Evolutionary conservation across 495 filamentous ascomycete genomes (phyloP).

Genomic region (Daldinia decipiens): DNA sequence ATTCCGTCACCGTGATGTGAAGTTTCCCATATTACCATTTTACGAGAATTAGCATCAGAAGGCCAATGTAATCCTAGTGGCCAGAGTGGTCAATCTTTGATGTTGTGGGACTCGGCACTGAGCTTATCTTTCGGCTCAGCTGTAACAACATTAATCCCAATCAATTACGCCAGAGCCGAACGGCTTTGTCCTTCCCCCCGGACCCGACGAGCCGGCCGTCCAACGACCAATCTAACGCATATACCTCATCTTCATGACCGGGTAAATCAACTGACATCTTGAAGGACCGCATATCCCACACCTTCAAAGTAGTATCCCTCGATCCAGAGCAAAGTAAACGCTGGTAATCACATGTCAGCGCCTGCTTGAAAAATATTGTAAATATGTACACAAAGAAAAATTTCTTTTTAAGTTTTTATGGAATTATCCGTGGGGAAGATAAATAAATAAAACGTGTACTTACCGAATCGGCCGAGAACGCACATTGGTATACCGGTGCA

Average conservation of each 20-base stretch:
- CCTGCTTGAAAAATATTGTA: background rate
- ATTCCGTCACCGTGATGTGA: slow-evolving; percentile 21
- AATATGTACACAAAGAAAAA: background rate
- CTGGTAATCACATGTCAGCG: slow-evolving; percentile 38
- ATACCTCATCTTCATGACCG: slow-evolving; percentile 95
- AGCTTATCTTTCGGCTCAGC: slow-evolving; percentile 38
- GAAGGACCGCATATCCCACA: slow-evolving; percentile 87
- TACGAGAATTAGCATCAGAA: slow-evolving; percentile 13
- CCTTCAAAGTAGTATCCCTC: slow-evolving; percentile 95
- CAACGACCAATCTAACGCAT: slow-evolving; percentile 88
- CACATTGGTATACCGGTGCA: slow-evolving; percentile 88
- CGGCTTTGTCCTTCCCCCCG: slow-evolving; percentile 92
- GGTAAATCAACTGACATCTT: slow-evolving; percentile 88
- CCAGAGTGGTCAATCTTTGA: slow-evolving; percentile 19
- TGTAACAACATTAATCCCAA: slow-evolving; percentile 18
- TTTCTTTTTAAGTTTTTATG: background rate
- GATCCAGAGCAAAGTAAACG: slow-evolving; percentile 82
- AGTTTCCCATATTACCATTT: slow-evolving; percentile 11
- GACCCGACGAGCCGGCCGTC: slow-evolving; percentile 87
- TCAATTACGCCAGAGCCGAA: slow-evolving; percentile 80
- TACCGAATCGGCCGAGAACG: slow-evolving; percentile 85
- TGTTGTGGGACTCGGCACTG: slow-evolving; percentile 15
- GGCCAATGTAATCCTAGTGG: slow-evolving; percentile 16
- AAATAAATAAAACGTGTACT: slow-evolving; percentile 16
- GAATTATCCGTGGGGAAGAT: slow-evolving; percentile 3